These are phyloP conservation scores for Phoma sp. DNA, from an alignment of 2,329 filamentous ascomycete species.

Conservation along the genomic window DNA sequence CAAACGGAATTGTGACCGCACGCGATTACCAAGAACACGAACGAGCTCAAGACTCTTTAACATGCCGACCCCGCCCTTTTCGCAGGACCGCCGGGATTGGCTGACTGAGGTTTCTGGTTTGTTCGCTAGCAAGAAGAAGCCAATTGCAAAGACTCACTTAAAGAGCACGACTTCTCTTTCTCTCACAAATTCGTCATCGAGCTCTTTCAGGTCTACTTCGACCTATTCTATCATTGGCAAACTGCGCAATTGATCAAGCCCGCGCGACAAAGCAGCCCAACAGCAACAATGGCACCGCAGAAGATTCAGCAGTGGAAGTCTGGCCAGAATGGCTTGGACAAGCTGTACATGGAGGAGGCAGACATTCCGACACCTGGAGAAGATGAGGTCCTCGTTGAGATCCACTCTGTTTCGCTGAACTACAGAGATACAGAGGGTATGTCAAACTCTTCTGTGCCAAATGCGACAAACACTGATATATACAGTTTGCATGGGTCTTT, in stretches of 20 bases:
- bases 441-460: background rate
- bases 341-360: constrained; percentile 43
- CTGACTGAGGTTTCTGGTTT: constrained; percentile 40
- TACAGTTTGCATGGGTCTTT: constrained; percentile 68
- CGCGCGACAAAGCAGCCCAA: constrained; percentile 8
- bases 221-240: constrained; percentile 14
- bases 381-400: constrained; percentile 58
- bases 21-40: constrained; percentile 4
- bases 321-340: constrained; percentile 52
- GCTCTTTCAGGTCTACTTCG: constrained; percentile 14
- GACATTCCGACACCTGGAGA: constrained; percentile 44
- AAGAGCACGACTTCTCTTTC: constrained; percentile 19
- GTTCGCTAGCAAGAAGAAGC: constrained; percentile 28
- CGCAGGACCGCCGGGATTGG: constrained; percentile 45
- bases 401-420: constrained; percentile 60
- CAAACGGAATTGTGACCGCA: background rate
- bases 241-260: constrained; percentile 11
- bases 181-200: constrained; percentile 10
- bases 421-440: constrained; percentile 59
- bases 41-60: constrained; percentile 6
- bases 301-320: constrained; percentile 52
- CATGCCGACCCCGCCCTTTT: constrained; percentile 47
- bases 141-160: constrained; percentile 15
- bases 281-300: constrained; percentile 31
- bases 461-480: background rate